Evolutionary conservation across 768 basidiomycete genomes (phyloP).

Genomic region (Macrolepiota albuminosa): DNA sequence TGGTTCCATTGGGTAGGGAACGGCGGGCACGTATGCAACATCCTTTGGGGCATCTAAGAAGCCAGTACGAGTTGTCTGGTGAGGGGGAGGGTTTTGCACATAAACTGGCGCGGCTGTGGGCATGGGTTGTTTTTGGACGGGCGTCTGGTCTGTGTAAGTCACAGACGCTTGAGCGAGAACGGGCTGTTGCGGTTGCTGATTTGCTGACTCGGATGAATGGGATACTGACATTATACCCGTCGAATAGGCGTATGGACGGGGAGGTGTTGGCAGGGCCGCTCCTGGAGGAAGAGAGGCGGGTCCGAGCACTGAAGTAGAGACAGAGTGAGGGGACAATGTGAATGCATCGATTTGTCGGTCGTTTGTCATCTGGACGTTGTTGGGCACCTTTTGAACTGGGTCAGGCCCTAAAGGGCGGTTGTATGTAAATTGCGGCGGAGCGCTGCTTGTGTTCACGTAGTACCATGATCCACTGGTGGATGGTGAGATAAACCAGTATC

Average conservation of each 20-base stretch:
- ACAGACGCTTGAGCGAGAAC: not conserved
- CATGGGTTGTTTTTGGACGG: not conserved
- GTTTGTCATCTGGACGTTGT: constrained; percentile 21
- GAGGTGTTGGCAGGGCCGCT: not conserved
- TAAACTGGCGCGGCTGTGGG: not conserved
- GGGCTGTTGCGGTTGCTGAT: not conserved
- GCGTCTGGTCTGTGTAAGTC: not conserved
- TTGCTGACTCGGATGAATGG: not conserved
- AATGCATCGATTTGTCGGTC: constrained; percentile 40
- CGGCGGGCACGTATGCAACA: not conserved
- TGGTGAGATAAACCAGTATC: not conserved
- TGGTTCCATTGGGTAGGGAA: no score
- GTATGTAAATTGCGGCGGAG: constrained; percentile 29
- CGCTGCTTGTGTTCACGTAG: constrained; percentile 27
- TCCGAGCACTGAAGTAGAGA: not conserved
- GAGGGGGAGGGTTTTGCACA: not conserved
- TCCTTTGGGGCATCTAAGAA: no score
- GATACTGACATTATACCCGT: not conserved
- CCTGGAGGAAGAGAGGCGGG: not conserved
- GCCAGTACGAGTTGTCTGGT: no score
- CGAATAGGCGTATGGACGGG: no score
- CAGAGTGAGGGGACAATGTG: not conserved
- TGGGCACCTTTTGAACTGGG: constrained; percentile 10
- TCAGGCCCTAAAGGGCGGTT: constrained; percentile 27
- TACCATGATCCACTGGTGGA: constrained; percentile 20